phyloP scores from a whole-genome alignment of 2,329 filamentous ascomycete species.

The Rutstroemia sp. region DNA sequence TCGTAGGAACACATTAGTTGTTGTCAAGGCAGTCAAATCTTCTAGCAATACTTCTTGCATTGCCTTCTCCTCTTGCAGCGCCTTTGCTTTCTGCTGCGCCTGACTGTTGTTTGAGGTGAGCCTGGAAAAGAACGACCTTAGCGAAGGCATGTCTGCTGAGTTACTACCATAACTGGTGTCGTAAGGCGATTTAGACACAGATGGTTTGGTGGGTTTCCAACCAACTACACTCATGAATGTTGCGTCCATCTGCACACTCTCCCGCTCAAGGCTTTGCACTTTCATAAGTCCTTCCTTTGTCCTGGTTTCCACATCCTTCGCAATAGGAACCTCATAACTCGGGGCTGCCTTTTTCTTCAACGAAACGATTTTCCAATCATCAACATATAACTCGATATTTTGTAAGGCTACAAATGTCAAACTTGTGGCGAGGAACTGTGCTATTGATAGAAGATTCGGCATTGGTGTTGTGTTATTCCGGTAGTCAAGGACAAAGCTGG shows the following conservation, averaged over 20 bases:
- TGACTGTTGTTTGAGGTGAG: constrained; percentile 54
- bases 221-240: constrained; percentile 81
- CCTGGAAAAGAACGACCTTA: constrained; percentile 74
- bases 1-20: constrained; percentile 78
- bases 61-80: constrained; percentile 54
- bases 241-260: constrained; percentile 88
- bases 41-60: constrained; percentile 57
- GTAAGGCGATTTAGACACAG: constrained; percentile 23
- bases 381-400: constrained; percentile 81
- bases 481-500: constrained; percentile 92
- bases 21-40: constrained; percentile 63
- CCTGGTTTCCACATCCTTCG: constrained; percentile 69
- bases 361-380: constrained; percentile 73
- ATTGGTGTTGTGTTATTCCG: constrained; percentile 80
- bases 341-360: constrained; percentile 83
- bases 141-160: constrained; percentile 49
- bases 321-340: constrained; percentile 62
- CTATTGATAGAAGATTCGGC: constrained; percentile 76
- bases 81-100: constrained; percentile 43
- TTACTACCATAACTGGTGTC: constrained; percentile 37
- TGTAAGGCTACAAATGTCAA: constrained; percentile 90
- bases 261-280: constrained; percentile 69
- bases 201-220: constrained; percentile 58
- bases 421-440: constrained; percentile 90
- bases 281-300: constrained; percentile 88